phyloP scores from a whole-genome alignment of 2,329 filamentous ascomycete genomes.

The Lecanicillium sp. region DNA sequence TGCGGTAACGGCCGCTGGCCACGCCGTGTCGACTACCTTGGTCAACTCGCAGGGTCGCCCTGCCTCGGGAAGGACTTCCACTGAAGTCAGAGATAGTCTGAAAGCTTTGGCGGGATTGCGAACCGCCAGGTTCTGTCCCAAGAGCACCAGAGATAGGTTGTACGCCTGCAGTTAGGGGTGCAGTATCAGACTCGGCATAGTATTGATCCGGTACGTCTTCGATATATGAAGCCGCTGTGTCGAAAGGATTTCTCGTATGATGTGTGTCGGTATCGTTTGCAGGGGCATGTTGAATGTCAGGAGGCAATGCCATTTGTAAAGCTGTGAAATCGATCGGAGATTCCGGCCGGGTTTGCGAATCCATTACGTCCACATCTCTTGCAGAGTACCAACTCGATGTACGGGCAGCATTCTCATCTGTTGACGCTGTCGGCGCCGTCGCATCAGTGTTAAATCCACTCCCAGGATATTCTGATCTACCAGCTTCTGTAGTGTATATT shows the following conservation, averaged over 20 bases:
- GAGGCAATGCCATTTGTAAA: slow-evolving; percentile 46
- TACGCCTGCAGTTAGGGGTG: slow-evolving; percentile 47
- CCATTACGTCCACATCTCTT: slow-evolving; percentile 14
- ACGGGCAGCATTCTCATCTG: no score
- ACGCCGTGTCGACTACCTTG: slow-evolving; percentile 50
- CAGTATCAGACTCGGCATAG: slow-evolving; percentile 47
- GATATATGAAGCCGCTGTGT: slow-evolving; percentile 21
- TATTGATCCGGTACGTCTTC: slow-evolving; percentile 24
- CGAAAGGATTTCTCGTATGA: slow-evolving; percentile 21
- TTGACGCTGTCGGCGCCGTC: no score
- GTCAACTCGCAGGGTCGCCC: slow-evolving; percentile 45
- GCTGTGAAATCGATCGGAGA: slow-evolving; percentile 47
- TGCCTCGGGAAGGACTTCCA: slow-evolving; percentile 42
- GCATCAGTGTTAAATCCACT: no score
- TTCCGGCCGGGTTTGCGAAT: slow-evolving; percentile 20
- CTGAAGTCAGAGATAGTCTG: slow-evolving; percentile 48
- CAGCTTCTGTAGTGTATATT: background rate
- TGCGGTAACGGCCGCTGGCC: slow-evolving; percentile 40
- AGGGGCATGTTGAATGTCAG: slow-evolving; percentile 32
- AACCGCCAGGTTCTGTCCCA: slow-evolving; percentile 28
- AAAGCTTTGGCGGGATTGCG: slow-evolving; percentile 44
- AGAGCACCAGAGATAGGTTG: slow-evolving; percentile 47
- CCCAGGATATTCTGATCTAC: no score
- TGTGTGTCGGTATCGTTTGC: slow-evolving; percentile 18
- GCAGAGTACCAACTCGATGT: no score